Evolutionary conservation across 2,329 filamentous ascomycete species (phyloP).

Genomic region (Fusarium camptoceras): DNA sequence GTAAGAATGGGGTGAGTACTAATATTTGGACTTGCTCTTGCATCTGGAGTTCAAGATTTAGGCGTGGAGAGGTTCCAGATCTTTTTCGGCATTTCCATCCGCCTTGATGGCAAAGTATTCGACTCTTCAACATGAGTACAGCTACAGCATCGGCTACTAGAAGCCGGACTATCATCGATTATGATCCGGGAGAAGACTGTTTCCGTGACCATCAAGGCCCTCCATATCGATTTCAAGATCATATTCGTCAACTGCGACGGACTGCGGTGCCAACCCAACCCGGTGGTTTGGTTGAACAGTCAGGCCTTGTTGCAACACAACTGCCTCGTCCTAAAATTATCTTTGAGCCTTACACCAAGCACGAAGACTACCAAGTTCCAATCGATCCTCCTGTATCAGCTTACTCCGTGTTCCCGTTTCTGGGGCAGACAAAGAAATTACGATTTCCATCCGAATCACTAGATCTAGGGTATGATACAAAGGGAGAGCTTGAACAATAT

Average conservation of each 20-base stretch:
- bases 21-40: background rate
- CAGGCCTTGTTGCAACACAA: conserved; percentile 24
- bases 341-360: conserved; percentile 7
- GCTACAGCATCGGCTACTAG: background rate
- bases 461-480: conserved; percentile 40
- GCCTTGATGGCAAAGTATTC: background rate
- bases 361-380: background rate
- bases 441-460: conserved; percentile 41
- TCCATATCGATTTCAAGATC: conserved; percentile 47
- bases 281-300: conserved; percentile 41
- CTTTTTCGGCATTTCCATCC: background rate
- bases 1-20: background rate
- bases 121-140: conserved; percentile 12
- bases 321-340: conserved; percentile 33
- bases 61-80: background rate
- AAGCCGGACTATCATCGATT: conserved; percentile 39
- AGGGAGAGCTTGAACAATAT: conserved; percentile 42
- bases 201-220: conserved; percentile 42
- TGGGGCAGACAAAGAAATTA: conserved; percentile 13
- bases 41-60: background rate
- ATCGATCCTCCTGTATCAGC: background rate
- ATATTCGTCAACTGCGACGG: conserved; percentile 35
- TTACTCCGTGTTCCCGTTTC: conserved; percentile 1
- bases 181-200: conserved; percentile 45
- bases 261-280: conserved; percentile 11